Conservation (phyloP, 2,329 filamentous ascomycete species). For the Penicillium sp. region DNA sequence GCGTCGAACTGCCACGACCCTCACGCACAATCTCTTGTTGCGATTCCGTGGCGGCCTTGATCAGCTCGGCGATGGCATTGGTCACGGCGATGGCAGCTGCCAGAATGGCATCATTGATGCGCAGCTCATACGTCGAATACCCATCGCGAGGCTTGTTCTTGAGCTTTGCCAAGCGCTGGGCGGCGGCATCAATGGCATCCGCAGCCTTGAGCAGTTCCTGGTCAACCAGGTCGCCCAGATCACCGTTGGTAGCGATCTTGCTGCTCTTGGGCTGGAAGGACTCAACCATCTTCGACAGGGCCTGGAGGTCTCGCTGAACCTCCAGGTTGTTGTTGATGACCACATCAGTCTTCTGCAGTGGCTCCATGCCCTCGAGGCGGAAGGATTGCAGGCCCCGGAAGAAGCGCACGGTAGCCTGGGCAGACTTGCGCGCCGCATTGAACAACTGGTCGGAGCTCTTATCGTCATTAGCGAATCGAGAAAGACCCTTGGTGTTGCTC, state of each 20-base stretch:
- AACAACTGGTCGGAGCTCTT: slow-evolving; percentile 88
- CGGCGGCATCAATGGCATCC: slow-evolving; percentile 90
- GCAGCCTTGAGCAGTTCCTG: slow-evolving; percentile 89
- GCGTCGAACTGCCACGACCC: slow-evolving; percentile 81
- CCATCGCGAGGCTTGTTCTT: slow-evolving; percentile 96
- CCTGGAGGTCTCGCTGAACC: slow-evolving; percentile 90
- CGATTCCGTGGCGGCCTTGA: slow-evolving; percentile 89
- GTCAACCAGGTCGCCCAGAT: slow-evolving; percentile 91
- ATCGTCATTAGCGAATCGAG: slow-evolving; percentile 89
- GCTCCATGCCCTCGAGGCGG: slow-evolving; percentile 85
- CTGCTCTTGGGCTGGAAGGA: slow-evolving; percentile 84
- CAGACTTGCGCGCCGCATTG: slow-evolving; percentile 79
- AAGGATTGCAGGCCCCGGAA: slow-evolving; percentile 94
- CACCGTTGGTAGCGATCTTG: slow-evolving; percentile 77
- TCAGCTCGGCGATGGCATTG: slow-evolving; percentile 87
- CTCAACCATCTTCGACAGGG: slow-evolving; percentile 90
- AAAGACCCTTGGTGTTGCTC: slow-evolving; percentile 94
- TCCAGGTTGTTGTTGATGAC: slow-evolving; percentile 98
- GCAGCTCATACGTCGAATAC: slow-evolving; percentile 94
- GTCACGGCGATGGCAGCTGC: slow-evolving; percentile 92
- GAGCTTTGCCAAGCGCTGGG: slow-evolving; percentile 83
- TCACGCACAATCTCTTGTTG: slow-evolving; percentile 97
- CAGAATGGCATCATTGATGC: slow-evolving; percentile 92
- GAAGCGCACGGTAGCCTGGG: slow-evolving; percentile 86
- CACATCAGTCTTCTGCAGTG: slow-evolving; percentile 90